phyloP scores from a whole-genome alignment of 75 land plant genomes.

The Ceratopteris richardii region DNA sequence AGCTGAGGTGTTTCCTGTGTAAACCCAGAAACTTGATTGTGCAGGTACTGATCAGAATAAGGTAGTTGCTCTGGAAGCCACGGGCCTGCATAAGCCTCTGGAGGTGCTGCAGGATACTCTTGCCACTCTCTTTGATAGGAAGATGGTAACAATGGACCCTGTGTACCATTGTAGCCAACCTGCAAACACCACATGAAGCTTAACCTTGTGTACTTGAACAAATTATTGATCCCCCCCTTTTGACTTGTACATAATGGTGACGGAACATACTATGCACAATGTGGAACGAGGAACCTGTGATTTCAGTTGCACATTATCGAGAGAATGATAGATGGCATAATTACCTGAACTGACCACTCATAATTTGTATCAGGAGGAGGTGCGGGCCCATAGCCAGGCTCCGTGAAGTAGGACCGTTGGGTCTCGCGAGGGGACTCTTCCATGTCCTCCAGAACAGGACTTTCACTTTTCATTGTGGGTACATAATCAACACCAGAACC shows the following conservation, averaged over 20 bases:
- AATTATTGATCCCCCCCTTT: no score
- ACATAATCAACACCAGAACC: constrained; percentile 80
- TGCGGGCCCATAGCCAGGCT: constrained; percentile 78
- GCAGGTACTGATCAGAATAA: constrained; percentile 72
- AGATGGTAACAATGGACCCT: constrained; percentile 66
- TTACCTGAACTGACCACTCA: constrained; percentile 69
- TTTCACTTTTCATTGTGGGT: constrained; percentile 47
- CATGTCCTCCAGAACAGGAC: constrained; percentile 96
- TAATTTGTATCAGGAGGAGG: constrained; percentile 56
- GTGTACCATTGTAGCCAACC: constrained; percentile 75
- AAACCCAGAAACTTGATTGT: constrained; percentile 42
- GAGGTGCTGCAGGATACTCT: constrained; percentile 56
- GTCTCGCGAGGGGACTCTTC: constrained; percentile 87
- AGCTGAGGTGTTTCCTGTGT: constrained; percentile 18
- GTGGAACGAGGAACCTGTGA: no score
- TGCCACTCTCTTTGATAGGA: constrained; percentile 84
- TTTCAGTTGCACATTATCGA: no score
- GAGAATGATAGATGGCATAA: no score
- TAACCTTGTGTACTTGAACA: no score
- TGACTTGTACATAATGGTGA: no score
- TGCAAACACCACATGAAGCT: constrained; percentile 19
- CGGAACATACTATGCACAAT: no score
- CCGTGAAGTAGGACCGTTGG: constrained; percentile 66
- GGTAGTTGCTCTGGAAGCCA: constrained; percentile 65
- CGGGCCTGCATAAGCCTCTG: constrained; percentile 41